Percentiles rank a stretch among this genome's conserved stretches.
Evolutionary conservation across 2,329 filamentous ascomycete species (phyloP).

Genomic region (Fusarium pilosicola): DNA sequence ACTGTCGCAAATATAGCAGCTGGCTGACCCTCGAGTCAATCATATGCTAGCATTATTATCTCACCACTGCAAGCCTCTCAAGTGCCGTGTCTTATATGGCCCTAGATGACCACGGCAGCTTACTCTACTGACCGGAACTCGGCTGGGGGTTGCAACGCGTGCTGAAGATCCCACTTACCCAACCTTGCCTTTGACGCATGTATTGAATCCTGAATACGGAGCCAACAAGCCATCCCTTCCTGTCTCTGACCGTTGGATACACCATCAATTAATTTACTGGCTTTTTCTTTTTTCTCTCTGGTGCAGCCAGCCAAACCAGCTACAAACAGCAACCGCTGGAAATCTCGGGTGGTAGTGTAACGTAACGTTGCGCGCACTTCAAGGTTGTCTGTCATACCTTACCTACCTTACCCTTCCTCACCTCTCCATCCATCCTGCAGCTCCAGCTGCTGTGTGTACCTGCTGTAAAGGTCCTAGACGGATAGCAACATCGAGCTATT

Average conservation of each 20-base stretch:
- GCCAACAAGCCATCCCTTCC: not conserved
- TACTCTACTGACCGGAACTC: constrained; percentile 8
- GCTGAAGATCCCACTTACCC: constrained; percentile 20
- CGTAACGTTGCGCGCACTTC: constrained; percentile 43
- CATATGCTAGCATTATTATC: constrained; percentile 20
- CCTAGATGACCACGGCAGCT: not conserved
- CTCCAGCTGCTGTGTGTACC: not conserved
- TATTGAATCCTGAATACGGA: constrained; percentile 2
- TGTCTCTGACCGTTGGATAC: not conserved
- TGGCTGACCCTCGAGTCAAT: constrained; percentile 7
- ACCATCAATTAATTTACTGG: not conserved
- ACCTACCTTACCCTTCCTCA: not conserved
- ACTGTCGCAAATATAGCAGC: constrained; percentile 41
- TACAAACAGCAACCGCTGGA: constrained; percentile 5
- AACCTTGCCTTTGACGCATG: constrained; percentile 7
- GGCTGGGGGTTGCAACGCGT: constrained; percentile 10
- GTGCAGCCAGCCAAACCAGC: not conserved
- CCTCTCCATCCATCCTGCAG: not conserved
- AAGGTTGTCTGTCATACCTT: constrained; percentile 18
- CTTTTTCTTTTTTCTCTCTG: not conserved
- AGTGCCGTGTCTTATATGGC: not conserved
- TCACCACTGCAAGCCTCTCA: constrained; percentile 17
- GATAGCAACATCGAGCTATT: not conserved
- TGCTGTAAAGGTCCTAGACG: not conserved
- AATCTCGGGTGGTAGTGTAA: constrained; percentile 36